These are phyloP conservation scores for Chaetoscypha palmicola DNA, from an alignment of 2,329 filamentous ascomycete genomes.

Conservation along the genomic window DNA sequence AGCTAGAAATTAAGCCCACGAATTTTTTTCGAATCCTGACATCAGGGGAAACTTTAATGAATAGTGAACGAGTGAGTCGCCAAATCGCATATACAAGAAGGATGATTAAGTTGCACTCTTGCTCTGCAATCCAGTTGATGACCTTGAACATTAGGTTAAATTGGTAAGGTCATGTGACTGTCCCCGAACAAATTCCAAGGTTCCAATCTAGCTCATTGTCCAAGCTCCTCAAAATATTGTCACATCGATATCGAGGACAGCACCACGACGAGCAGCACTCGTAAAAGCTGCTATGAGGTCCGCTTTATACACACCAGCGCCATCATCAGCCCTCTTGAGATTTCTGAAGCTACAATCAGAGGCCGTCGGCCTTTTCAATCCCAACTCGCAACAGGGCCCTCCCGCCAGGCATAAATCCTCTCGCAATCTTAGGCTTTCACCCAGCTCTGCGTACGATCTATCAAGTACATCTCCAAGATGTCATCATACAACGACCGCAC, in stretches of 20 bases:
- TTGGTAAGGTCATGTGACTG: slow-evolving; percentile 9
- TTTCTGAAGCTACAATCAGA: slow-evolving; percentile 69
- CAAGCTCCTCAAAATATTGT: too few species aligned
- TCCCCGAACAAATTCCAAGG: background rate
- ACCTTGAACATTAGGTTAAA: too few species aligned
- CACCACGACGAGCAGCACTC: background rate
- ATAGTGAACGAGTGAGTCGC: too few species aligned
- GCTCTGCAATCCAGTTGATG: too few species aligned
- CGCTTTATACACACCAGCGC: slow-evolving; percentile 31
- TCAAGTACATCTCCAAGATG: too few species aligned
- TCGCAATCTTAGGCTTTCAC: background rate
- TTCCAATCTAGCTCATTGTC: background rate
- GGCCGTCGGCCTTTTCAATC: slow-evolving; percentile 44
- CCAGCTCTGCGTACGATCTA: too few species aligned
- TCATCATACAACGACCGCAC: background rate
- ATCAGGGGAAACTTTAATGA: too few species aligned
- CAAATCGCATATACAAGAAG: too few species aligned
- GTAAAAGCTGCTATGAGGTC: slow-evolving; percentile 28
- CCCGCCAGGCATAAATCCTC: background rate
- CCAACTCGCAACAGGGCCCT: slow-evolving; percentile 30
- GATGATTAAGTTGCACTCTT: too few species aligned
- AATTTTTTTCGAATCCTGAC: too few species aligned
- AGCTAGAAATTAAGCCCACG: too few species aligned
- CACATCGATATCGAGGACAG: too few species aligned
- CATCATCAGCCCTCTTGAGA: slow-evolving; percentile 54